A percentile compares a stretch with the other conserved stretches of the same genome.
phyloP scores from a whole-genome alignment of 495 filamentous ascomycete genomes.

The Aspergillus indologenus region DNA sequence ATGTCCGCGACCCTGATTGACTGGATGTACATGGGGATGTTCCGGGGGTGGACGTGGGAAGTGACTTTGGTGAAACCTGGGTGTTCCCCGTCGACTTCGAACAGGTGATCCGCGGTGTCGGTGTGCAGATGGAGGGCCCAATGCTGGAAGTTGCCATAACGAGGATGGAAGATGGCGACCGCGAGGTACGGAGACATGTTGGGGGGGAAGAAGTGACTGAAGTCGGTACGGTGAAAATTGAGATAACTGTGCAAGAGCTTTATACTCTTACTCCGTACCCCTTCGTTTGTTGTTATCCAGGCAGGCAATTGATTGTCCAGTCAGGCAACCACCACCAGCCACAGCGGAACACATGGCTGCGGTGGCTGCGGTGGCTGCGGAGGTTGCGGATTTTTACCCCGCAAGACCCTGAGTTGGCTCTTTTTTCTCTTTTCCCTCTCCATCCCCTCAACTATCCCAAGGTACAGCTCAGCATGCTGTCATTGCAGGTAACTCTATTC shows the following conservation, averaged over 20 bases:
- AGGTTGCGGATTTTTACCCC: neutral
- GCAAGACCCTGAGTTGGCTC: neutral
- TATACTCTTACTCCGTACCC: too few species aligned
- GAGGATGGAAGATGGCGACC: constrained; percentile 20
- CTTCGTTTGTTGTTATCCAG: too few species aligned
- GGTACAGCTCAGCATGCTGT: too few species aligned
- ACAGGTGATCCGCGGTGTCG: constrained; percentile 13
- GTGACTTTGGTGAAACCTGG: constrained; percentile 16
- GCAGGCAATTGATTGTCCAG: neutral
- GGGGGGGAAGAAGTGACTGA: too few species aligned
- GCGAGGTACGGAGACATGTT: constrained; percentile 8
- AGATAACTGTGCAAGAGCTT: too few species aligned
- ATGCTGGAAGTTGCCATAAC: constrained; percentile 22
- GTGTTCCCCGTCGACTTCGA: constrained; percentile 23
- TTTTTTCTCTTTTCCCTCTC: neutral
- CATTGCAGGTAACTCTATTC: too few species aligned
- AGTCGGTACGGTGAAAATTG: too few species aligned
- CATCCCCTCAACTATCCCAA: too few species aligned
- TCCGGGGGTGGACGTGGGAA: constrained; percentile 3
- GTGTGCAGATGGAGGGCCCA: constrained; percentile 22
- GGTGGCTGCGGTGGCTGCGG: too few species aligned
- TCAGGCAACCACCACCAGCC: too few species aligned
- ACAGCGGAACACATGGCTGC: too few species aligned
- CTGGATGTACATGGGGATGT: constrained; percentile 11
- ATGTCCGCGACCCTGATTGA: constrained; percentile 14